Evolutionary conservation across 2,329 filamentous ascomycete species (phyloP).

Genomic region (Aspergillus quadricinctus): DNA sequence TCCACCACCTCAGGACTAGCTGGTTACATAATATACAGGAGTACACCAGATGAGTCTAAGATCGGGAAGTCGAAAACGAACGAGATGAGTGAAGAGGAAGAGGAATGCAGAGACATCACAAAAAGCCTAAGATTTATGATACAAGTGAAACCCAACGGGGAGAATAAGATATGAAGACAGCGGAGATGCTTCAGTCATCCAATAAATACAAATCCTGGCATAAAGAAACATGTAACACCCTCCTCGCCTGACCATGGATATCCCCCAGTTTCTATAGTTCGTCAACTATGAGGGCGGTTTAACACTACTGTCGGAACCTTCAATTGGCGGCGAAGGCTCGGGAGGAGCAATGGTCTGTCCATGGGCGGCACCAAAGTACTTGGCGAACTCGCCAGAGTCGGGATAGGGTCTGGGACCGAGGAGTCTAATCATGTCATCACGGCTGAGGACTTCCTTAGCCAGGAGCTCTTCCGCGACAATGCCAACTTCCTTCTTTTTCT

Average conservation of each 20-base stretch:
- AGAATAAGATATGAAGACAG: constrained; percentile 20
- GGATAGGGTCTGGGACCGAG: constrained; percentile 80
- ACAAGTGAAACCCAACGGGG: constrained; percentile 12
- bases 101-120: constrained; percentile 6
- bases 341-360: constrained; percentile 52
- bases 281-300: constrained; percentile 11
- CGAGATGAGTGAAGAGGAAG: constrained; percentile 3
- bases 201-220: constrained; percentile 24
- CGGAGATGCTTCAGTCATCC: constrained; percentile 23
- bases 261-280: not conserved
- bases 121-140: constrained; percentile 25
- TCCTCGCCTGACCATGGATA: not conserved
- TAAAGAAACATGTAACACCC: not conserved
- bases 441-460: constrained; percentile 81
- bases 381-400: constrained; percentile 83
- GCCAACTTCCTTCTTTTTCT: constrained; percentile 84
- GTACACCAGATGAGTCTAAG: constrained; percentile 8
- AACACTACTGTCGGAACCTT: constrained; percentile 33
- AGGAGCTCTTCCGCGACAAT: constrained; percentile 90
- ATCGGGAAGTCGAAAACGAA: not conserved
- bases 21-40: constrained; percentile 21
- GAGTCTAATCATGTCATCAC: constrained; percentile 88
- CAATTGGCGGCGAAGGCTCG: constrained; percentile 34
- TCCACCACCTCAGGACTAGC: not conserved
- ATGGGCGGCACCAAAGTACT: constrained; percentile 71